Conservation (phyloP, 2,329 filamentous ascomycete species). For the Sporothrix luriei region DNA sequence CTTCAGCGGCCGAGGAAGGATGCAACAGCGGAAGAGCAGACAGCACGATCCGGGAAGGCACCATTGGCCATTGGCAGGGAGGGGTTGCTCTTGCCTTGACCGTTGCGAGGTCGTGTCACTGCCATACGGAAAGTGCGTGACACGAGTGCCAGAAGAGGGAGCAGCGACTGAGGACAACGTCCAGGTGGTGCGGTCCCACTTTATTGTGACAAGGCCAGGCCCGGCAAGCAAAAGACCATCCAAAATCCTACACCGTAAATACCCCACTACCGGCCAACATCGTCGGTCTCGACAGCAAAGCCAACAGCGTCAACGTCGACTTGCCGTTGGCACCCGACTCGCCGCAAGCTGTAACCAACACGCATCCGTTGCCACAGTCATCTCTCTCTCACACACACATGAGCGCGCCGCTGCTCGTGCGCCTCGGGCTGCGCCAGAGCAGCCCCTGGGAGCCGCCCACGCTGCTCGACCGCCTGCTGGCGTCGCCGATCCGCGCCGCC, state of each 20-base stretch:
- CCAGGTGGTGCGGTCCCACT: neutral
- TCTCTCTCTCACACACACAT: conserved; percentile 5
- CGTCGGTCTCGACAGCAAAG: neutral
- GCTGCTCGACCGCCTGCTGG: conserved; percentile 64
- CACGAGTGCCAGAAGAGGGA: neutral
- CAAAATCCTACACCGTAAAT: too few relatives aligned
- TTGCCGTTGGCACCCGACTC: too few relatives aligned
- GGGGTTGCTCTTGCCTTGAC: neutral
- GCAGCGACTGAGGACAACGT: neutral
- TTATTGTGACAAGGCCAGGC: neutral
- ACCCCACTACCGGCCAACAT: neutral
- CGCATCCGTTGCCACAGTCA: neutral
- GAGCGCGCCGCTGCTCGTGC: conserved; percentile 29
- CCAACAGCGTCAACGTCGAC: neutral
- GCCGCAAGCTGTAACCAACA: neutral
- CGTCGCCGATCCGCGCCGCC: conserved; percentile 68
- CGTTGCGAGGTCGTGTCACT: neutral
- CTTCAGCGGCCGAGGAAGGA: neutral
- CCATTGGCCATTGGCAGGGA: neutral
- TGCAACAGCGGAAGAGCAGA: neutral
- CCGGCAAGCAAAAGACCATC: neutral
- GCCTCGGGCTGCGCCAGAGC: conserved; percentile 34
- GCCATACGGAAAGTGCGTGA: neutral
- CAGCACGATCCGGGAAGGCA: conserved; percentile 3
- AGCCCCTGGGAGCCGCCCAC: conserved; percentile 45